Percentiles rank a stretch among this genome's conserved stretches.
Evolutionary conservation across 768 basidiomycete species (phyloP).

Genomic region (Amanita rimosa): DNA sequence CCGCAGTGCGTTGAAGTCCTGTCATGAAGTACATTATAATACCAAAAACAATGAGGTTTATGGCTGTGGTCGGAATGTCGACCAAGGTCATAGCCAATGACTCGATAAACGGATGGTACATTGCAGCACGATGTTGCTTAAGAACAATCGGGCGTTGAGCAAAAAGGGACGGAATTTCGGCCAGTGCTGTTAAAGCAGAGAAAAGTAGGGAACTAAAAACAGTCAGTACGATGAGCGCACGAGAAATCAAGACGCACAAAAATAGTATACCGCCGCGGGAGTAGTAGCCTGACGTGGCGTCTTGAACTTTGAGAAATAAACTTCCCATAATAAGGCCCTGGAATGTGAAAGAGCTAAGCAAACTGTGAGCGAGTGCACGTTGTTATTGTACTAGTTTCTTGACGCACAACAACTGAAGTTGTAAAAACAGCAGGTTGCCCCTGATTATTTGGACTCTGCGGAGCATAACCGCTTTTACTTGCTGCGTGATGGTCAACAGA

Average conservation of each 20-base stretch:
- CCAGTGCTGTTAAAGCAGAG: slow-evolving; percentile 46
- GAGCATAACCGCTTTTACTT: slow-evolving; percentile 28
- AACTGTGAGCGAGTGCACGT: slow-evolving; percentile 13
- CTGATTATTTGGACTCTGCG: slow-evolving; percentile 29
- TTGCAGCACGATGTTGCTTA: slow-evolving; percentile 45
- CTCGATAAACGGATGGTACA: slow-evolving; percentile 34
- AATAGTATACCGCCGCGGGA: slow-evolving; percentile 67
- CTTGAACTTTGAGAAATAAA: slow-evolving; percentile 43
- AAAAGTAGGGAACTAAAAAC: slow-evolving; percentile 39
- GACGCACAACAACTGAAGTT: slow-evolving; percentile 19
- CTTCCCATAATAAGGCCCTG: slow-evolving; percentile 40
- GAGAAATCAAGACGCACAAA: slow-evolving; percentile 31
- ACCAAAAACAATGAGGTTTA: slow-evolving; percentile 31
- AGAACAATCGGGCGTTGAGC: slow-evolving; percentile 47
- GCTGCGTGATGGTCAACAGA: slow-evolving; percentile 28
- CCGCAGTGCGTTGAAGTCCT: slow-evolving; percentile 37
- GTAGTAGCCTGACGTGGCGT: slow-evolving; percentile 49
- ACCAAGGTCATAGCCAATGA: slow-evolving; percentile 47
- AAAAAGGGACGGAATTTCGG: slow-evolving; percentile 56
- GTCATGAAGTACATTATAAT: slow-evolving; percentile 56
- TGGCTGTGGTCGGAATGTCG: slow-evolving; percentile 45
- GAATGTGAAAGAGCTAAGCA: slow-evolving; percentile 23
- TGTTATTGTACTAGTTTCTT: slow-evolving; percentile 9
- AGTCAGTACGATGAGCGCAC: neutral
- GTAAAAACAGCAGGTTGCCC: slow-evolving; percentile 19